Evolutionary conservation across 495 filamentous ascomycete genomes (phyloP), one percentile per base, ranked within the genome.

Genomic region (Physcia stellaris): DNA sequence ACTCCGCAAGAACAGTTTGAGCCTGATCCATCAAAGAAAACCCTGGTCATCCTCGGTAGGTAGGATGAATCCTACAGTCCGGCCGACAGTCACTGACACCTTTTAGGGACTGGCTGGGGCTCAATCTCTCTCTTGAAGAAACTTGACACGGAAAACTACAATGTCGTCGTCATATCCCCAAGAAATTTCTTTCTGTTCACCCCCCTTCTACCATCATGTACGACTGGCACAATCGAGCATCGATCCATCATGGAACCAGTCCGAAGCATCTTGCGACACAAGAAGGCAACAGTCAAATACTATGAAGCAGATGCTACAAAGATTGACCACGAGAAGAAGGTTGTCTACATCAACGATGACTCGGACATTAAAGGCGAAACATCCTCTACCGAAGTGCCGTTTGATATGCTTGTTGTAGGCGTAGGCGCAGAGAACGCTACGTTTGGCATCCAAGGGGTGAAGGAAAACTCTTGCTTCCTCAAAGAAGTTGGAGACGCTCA

Each of bases 101-200:
- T 32, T 40, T 13, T 41, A 93, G 85, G 87, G 48, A 92, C 86
- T 49, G 90, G 90, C 50, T 99, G 90, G 90, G 90, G 92, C 41
- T 79, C 87, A 11, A 84, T 99, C 43, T 90, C 87, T 40, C 78
- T 99, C 27, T 73, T 99, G 45, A 99, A 99, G 77, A 94, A 88
- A 54, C 77, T 98, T 52, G 92, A 98, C 57, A 94, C 90, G 32
- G 79, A 88, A 52, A 92, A 95, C 71, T 98, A 94, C 72, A 96
- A 96, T 63, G 90, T 98, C 55, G 61, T 94, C 61, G 83, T 98
- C 48, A 80, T 72, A 35, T 95, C 88, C 29, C 90, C 90, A 39
- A 84, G 90, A 50, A 96, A 96, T 64, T 99, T 90, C 73, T 99
- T 99, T 78, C 80, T 99, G 41, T 99, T 96, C 72, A 99, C 92